Base-by-base conservation (phyloP, 106 monocot species). In the Allium fistulosum region DNA sequence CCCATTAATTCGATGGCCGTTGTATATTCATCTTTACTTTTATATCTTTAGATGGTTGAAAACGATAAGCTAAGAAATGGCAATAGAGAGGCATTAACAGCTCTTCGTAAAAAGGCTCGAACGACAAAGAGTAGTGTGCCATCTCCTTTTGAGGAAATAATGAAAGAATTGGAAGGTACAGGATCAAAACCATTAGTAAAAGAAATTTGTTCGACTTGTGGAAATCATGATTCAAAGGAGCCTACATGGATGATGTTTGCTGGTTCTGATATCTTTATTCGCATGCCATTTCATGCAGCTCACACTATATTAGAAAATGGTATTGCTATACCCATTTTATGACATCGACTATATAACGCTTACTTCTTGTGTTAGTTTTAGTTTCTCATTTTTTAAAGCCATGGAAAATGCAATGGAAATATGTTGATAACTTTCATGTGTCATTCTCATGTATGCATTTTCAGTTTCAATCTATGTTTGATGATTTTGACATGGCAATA, bases 121-220 rank as follows among this genome's bases (percentile, higher is more conserved):
- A 97, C 97, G 18, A 89, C 97, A 61, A 89, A 82, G 77, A 87
- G 74, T 49, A 97, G 97, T 75, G 78, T 97, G 22, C 82, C 80
- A 37, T 87, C 92, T 65, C 84, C 97, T 49, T 97, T 97, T 65
- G 89, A 87, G 51, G 70, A 74, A 11, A 74, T 97, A 71, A 92
- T 97, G 92, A 87, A 84, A 66, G 86, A 84, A 46, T 22, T 96
- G 59, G 79, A 82, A 17, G 81, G 82, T 17, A 14, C 62, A 58
- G 76, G 65, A 66, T 76, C 80, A 51, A 80, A 65, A 48, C 70
- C 79, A 57, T 26, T 97, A 17, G 82, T 97, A 65, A 84, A 84
- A 71, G 97, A 97, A 73, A 87, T 92, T 68, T 97, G 97, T 61
- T 65, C 86, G 46, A 89, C 92, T 26, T 97, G 97, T 73, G 97